A percentile compares a stretch with the other conserved stretches of the same genome.
These are phyloP conservation scores for Farysia itapuensis DNA, from an alignment of 1,284 basidiomycete species.

Conservation along the genomic window DNA sequence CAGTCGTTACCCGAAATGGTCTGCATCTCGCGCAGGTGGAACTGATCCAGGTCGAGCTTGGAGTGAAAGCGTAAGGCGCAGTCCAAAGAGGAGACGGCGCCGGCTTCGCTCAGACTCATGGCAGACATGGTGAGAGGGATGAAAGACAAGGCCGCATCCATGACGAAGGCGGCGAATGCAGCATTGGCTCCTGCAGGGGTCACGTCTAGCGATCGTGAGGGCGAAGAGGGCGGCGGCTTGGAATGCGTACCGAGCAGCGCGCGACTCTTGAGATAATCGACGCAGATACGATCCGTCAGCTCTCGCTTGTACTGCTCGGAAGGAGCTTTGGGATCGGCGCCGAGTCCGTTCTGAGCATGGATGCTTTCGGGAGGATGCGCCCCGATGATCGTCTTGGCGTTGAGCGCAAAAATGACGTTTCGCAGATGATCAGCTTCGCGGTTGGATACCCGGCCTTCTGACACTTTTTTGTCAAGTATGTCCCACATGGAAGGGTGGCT, in stretches of 20 bases:
- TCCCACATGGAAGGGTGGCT: slow-evolving; percentile 9
- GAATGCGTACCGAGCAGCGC: slow-evolving; percentile 2
- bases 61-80: slow-evolving; percentile 48
- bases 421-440: slow-evolving; percentile 7
- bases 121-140: slow-evolving; percentile 48
- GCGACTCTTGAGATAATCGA: slow-evolving; percentile 33
- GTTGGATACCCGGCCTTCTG: slow-evolving; percentile 16
- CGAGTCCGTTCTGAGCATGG: slow-evolving; percentile 17
- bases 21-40: slow-evolving; percentile 41
- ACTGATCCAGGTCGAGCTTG: slow-evolving; percentile 37
- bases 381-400: slow-evolving; percentile 2
- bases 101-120: slow-evolving; percentile 24
- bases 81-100: slow-evolving; percentile 43
- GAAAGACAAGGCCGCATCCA: slow-evolving; percentile 52
- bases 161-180: slow-evolving; percentile 18
- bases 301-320: slow-evolving; percentile 11
- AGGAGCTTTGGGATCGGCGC: slow-evolving; percentile 11
- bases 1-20: slow-evolving; percentile 30
- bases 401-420: slow-evolving; percentile 24
- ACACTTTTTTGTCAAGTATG: slow-evolving; percentile 14
- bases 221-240: slow-evolving; percentile 3
- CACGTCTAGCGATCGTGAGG: slow-evolving; percentile 4
- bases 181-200: slow-evolving; percentile 15
- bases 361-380: slow-evolving; percentile 12
- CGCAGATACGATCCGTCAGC: slow-evolving; percentile 19